Base-by-base conservation (phyloP, 805 yeast species). In the Starmerella davenportii region DNA sequence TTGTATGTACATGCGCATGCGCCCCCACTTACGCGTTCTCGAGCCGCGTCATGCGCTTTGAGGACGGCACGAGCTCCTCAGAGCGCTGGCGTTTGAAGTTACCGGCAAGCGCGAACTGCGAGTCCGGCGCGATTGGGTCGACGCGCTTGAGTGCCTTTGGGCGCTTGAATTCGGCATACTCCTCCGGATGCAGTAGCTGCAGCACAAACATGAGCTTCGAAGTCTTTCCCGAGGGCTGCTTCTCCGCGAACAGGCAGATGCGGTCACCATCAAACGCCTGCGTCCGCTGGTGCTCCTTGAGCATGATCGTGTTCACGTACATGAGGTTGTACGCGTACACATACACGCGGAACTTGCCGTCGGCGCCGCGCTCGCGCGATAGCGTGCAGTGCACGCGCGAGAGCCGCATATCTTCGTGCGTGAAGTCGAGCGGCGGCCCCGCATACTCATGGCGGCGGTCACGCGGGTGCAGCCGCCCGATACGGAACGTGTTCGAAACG, bases 341-440 rank as follows among this genome's bases (percentile, higher is more conserved):
- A 92, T 93, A 82, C 14, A 79, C 63, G 51, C 75, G 84, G 40
- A 75, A 35, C 32, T 34, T 34, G 21, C 40, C 43, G 79, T 0
- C 74, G 74, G 9, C 16, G 30, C 31, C 41, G 11, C 11, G 19
- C 18, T 33, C 35, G 4, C 48, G 42, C 51, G 76, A 50, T 13
- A 87, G 62, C 23, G 74, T 60, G 55, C 95, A 84, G 57, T 90
- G 96, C 1, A 76, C 64, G 46, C 82, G 79, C 2, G 95, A 85
- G 49, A 87, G 68, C 34, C 95, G 60, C 48, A 68, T 77, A 47
- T 85, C 95, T 24, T 68, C 61, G 15, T 80, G 69, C 32, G 62
- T 63, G 25, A 70, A 66, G 51, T 79, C 69, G 24, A 47, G 45
- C n/a, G 34, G 21, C 7, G 41, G 70, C 18, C 70, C 38, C 8